phyloP scores from a whole-genome alignment of 2,329 filamentous ascomycete species.

The Aspergillus arachidicola region DNA sequence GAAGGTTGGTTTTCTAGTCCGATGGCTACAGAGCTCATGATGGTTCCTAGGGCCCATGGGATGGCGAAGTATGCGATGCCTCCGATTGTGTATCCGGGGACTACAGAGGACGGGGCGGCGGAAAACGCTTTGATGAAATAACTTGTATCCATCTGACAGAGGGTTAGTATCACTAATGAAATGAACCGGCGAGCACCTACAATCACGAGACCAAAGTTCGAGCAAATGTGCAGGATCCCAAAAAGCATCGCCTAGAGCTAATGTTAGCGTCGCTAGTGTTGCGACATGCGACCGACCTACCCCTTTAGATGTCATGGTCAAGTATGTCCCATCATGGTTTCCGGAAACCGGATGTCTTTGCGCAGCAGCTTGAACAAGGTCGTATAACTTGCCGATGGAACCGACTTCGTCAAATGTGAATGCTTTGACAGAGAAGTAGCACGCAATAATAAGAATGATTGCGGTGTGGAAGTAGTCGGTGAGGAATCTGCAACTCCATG shows the following conservation, averaged over 20 bases:
- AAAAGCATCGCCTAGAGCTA: conserved; percentile 50
- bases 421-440: conserved; percentile 54
- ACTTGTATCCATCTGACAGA: conserved; percentile 51
- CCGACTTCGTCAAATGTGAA: conserved; percentile 50
- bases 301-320: conserved; percentile 59
- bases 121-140: conserved; percentile 59
- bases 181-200: conserved; percentile 23
- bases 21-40: conserved; percentile 53
- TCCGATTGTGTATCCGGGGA: conserved; percentile 56
- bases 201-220: conserved; percentile 58
- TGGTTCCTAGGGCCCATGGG: conserved; percentile 56
- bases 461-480: conserved; percentile 60
- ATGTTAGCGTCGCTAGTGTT: not conserved
- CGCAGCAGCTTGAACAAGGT: conserved; percentile 52
- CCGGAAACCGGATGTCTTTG: conserved; percentile 51
- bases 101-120: conserved; percentile 49
- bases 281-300: conserved; percentile 35
- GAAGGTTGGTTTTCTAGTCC: conserved; percentile 51
- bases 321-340: conserved; percentile 56
- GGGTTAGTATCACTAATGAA: too few relatives aligned
- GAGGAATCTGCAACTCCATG: conserved; percentile 35
- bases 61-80: conserved; percentile 59
- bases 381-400: conserved; percentile 53
- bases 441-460: conserved; percentile 55
- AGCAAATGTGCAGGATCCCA: conserved; percentile 52